Evolutionary conservation across 73 alveolate genomes (phyloP), one percentile per base, ranked within the genome.

Genomic region (Paramecium bursaria): DNA sequence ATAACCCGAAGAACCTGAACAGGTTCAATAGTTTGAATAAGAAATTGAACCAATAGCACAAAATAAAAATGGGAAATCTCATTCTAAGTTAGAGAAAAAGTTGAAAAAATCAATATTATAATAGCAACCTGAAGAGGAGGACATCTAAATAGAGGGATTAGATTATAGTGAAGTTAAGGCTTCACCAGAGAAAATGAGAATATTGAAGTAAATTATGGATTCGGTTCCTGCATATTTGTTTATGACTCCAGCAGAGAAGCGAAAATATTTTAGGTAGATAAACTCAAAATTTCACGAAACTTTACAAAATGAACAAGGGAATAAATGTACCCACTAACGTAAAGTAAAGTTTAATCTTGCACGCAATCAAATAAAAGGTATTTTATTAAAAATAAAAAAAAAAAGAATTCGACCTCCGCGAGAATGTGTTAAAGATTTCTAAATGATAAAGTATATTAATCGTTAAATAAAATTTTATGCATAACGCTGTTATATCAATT

Each of bases 211-310:
- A 7, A 67, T 67, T 35, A 33, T 67, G 55, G 44, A 42, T 67
- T 67, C 82, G 33, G 82, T 67, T 10, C 82, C 82, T 15, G 60
- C 35, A 14, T 67, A 67, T 42, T 42, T 67, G 48, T 67, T 67
- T 42, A 67, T 67, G 82, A 67, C 27, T 67, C 82, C 82, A 39
- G 82, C 82, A 2, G 82, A 67, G 46, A 67, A 67, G 15, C 27
- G 82, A 15, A 67, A 67, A 67, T 67, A 67, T 47, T 67, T 67
- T 14, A 31, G 44, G 50, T 35, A 42, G 9, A 67, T 67, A 0
- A 67, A 67, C 27, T 2, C 13, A 23, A 17, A 4, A 15, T 67
- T 67, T 21, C 27, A 67, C 9, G 82, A 67, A 3, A 42, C 55
- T 15, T 19, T 67, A 46, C 15, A 67, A 27, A 67, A 67, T 19